Conservation (phyloP, 192 early-diverging fungal species). For the Linnemannia schmuckeri region DNA sequence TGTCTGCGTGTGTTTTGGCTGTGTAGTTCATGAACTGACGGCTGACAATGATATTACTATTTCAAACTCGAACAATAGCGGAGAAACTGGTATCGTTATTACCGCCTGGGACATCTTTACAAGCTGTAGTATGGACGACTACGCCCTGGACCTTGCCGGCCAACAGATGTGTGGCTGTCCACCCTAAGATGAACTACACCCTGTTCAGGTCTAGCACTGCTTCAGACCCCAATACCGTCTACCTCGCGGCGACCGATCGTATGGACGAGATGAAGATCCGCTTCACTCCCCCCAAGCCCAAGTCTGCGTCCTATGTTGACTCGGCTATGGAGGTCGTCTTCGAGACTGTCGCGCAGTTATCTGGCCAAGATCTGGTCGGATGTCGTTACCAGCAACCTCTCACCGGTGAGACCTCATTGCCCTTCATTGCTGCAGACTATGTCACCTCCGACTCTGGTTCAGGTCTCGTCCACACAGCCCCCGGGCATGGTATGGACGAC, state of each 20-base stretch:
- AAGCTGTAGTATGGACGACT: slow-evolving; percentile 80
- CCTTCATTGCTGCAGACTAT: slow-evolving; percentile 74
- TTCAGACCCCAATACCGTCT: slow-evolving; percentile 20
- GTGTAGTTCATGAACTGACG: background rate
- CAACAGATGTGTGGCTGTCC: slow-evolving; percentile 62
- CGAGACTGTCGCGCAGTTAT: slow-evolving; percentile 21
- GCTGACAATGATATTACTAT: background rate
- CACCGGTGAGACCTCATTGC: slow-evolving; percentile 48
- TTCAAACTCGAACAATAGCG: background rate
- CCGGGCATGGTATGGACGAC: slow-evolving; percentile 87
- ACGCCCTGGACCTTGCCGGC: slow-evolving; percentile 87
- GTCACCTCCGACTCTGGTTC: slow-evolving; percentile 78
- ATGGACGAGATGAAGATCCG: slow-evolving; percentile 47
- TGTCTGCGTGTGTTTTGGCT: background rate
- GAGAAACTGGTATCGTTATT: slow-evolving; percentile 17
- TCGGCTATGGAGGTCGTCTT: background rate
- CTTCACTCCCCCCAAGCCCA: slow-evolving; percentile 1
- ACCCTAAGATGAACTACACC: slow-evolving; percentile 41
- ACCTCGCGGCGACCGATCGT: slow-evolving; percentile 38
- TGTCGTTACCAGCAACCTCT: slow-evolving; percentile 70
- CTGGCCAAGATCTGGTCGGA: slow-evolving; percentile 67
- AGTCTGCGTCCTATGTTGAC: background rate
- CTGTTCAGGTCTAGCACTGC: slow-evolving; percentile 28
- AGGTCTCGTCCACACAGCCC: slow-evolving; percentile 85
- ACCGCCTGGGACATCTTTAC: slow-evolving; percentile 19